A percentile compares a stretch with the other conserved stretches of the same genome.
phyloP scores from a whole-genome alignment of 176 grass and related monocot genomes.

The Zizania latifolia region DNA sequence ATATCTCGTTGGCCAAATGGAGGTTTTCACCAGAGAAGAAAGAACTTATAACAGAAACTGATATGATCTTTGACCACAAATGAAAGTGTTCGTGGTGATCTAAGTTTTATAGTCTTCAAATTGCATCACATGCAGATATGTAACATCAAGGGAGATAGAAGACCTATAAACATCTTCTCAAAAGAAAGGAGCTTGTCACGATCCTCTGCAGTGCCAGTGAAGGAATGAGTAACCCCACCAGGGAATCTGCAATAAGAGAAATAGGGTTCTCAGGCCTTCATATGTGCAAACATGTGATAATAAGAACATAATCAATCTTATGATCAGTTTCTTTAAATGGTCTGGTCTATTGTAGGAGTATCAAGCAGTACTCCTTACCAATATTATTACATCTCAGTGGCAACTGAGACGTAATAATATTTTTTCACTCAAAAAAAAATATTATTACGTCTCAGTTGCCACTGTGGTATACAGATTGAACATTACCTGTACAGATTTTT shows the following conservation, averaged over 20 bases:
- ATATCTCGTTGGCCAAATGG: constrained; percentile 2
- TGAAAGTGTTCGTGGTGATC: not conserved
- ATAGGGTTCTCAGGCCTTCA: not conserved
- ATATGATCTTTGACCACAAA: not conserved
- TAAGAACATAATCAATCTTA: not conserved
- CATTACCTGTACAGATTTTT: constrained; percentile 64
- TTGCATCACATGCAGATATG: constrained; percentile 8
- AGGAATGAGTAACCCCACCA: constrained; percentile 90
- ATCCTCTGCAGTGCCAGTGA: constrained; percentile 84
- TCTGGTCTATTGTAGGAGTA: not conserved
- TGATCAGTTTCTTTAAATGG: not conserved
- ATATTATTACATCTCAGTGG: not conserved
- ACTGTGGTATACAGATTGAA: not conserved
- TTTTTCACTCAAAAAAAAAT: too few relatives aligned
- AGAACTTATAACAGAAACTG: not conserved
- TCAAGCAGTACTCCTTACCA: not conserved
- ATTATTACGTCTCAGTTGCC: not conserved
- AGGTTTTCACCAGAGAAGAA: not conserved
- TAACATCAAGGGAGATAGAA: not conserved
- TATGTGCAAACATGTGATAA: not conserved
- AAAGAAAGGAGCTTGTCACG: constrained; percentile 74
- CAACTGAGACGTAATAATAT: too few relatives aligned
- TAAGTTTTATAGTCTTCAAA: not conserved
- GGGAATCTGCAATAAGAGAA: constrained; percentile 53
- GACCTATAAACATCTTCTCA: constrained; percentile 90